These are phyloP conservation scores for Nakaseomyces nivariensis DNA, from an alignment of 1,139 yeast species.

Conservation along the genomic window DNA sequence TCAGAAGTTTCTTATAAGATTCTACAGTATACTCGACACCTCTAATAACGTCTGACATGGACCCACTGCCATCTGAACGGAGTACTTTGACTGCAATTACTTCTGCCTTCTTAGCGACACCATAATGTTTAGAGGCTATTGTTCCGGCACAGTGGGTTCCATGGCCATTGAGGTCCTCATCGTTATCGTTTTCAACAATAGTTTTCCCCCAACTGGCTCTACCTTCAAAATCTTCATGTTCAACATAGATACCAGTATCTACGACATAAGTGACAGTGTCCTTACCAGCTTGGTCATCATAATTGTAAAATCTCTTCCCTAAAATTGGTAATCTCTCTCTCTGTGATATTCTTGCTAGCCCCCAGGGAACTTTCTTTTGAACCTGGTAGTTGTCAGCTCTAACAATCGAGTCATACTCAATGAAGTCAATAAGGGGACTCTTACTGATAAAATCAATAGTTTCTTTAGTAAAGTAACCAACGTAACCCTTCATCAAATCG, in stretches of 20 bases:
- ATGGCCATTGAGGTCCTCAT: constrained; percentile 90
- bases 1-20: constrained; percentile 17
- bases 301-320: constrained; percentile 66
- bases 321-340: constrained; percentile 46
- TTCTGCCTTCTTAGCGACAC: constrained; percentile 70
- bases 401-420: constrained; percentile 76
- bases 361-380: constrained; percentile 93
- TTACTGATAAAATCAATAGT: constrained; percentile 62
- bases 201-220: constrained; percentile 94
- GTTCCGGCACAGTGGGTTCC: constrained; percentile 83
- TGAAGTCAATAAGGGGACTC: constrained; percentile 63
- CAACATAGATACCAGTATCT: constrained; percentile 83
- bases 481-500: constrained; percentile 48
- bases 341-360: constrained; percentile 89
- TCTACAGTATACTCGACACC: constrained; percentile 70
- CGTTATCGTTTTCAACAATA: constrained; percentile 73
- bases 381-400: constrained; percentile 50
- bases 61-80: constrained; percentile 68
- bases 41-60: constrained; percentile 72
- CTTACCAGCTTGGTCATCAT: constrained; percentile 75
- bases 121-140: constrained; percentile 65
- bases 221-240: constrained; percentile 78
- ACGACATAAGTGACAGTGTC: constrained; percentile 87
- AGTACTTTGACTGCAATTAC: constrained; percentile 72
- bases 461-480: constrained; percentile 66